These are phyloP conservation scores for Rostrohypoxylon terebratum DNA, from an alignment of 495 filamentous ascomycete genomes.

Conservation along the genomic window DNA sequence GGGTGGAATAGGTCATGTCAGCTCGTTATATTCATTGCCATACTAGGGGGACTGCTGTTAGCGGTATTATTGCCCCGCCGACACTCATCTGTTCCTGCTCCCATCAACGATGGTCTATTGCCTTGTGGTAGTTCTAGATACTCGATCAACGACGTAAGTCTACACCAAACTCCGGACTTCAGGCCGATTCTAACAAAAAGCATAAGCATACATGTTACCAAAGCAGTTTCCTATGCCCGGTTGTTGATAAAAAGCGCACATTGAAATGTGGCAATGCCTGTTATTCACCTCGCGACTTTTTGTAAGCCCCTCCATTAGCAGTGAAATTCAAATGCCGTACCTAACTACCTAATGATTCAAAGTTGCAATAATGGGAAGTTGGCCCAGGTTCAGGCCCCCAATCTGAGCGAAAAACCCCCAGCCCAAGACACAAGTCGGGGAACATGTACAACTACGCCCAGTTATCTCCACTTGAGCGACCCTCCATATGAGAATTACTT, in stretches of 20 bases:
- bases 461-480: conserved; percentile 46
- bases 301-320: conserved; percentile 38
- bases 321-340: neutral
- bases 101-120: conserved; percentile 33
- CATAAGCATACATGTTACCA: conserved; percentile 60
- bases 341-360: conserved; percentile 34
- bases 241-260: conserved; percentile 51
- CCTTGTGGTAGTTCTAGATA: conserved; percentile 56
- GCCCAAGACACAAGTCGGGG: conserved; percentile 7
- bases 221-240: conserved; percentile 56
- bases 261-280: conserved; percentile 56
- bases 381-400: conserved; percentile 35
- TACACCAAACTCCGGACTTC: neutral
- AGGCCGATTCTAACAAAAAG: neutral
- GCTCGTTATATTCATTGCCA: conserved; percentile 22
- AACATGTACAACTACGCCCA: conserved; percentile 34
- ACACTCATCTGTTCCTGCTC: neutral
- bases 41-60: conserved; percentile 35
- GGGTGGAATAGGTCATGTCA: conserved; percentile 27
- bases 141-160: conserved; percentile 49
- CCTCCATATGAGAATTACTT: conserved; percentile 74
- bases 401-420: conserved; percentile 9
- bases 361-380: conserved; percentile 46
- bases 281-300: conserved; percentile 53
- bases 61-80: conserved; percentile 30